Evolutionary conservation across 192 early-diverging fungal species (phyloP), one percentile per base, ranked within the genome.

Genomic region (Backusella macrospora): DNA sequence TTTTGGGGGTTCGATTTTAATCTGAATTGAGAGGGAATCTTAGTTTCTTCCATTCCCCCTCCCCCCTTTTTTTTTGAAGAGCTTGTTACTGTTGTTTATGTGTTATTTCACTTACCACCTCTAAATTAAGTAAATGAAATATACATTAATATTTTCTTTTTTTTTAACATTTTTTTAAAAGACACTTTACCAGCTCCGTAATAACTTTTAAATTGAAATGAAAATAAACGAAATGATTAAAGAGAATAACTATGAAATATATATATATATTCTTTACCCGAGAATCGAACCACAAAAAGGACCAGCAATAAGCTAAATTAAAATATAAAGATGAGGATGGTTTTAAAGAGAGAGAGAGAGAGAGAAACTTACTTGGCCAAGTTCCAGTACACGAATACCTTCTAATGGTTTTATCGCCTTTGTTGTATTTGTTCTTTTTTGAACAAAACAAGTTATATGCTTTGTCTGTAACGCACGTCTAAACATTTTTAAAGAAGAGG

Each of bases 251-350:
- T 12, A 69, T 40, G 49, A 29, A 45, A n/a, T 47, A 23, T 37
- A 70, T 26, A 39, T 64, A 15, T 23, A 21, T 15, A 18, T 26
- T 0, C 37, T 13, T 76, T 79, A 81, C 80, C 83, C 84, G 2
- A 86, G 67, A 40, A 86, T 84, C n/a, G 80, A 80, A 40, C 78
- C 85, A 68, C 83, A 84, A 67, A 85, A 86, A 9, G 85, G 85
- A 5, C 85, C 85, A 44, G 85, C 85, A 62, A 86, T 78, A 23
- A 86, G 55, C 81, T 85, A 64, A 34, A 59, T 42, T n/a, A 7
- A 55, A 49, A 48, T 39, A 18, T 39, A 6, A 10, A 38, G 12
- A 6, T 47, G 18, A 14, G 13, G 15, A 12, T 52, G 13, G n/a
- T n/a, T n/a, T n/a, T n/a, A 65, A 47, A 16, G 8, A 34, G 7